Percentiles rank a stretch among this genome's conserved stretches.
Conservation (phyloP, 176 grass and related monocot species). For the Triticum dicoccoides region DNA sequence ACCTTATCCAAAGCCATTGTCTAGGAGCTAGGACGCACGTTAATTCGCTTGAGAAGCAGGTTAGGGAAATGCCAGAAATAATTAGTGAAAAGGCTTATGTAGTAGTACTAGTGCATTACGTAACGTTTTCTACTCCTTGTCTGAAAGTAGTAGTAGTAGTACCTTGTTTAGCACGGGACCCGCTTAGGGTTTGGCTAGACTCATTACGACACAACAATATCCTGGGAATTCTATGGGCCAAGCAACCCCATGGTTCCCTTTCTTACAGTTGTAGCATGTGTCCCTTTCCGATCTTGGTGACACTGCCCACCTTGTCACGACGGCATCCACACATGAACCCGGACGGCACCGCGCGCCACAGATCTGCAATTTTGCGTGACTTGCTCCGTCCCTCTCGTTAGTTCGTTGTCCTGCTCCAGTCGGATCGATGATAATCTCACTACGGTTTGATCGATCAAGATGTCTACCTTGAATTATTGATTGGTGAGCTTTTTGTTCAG, state of each 20-base stretch:
- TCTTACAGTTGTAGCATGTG: slow-evolving; percentile 11
- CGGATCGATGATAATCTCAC: not conserved
- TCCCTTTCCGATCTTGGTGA: not conserved
- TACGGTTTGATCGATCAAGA: not conserved
- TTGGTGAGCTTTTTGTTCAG: not conserved
- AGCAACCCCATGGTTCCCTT: not conserved
- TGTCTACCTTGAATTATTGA: not conserved
- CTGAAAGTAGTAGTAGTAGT: not conserved
- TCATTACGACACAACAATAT: not conserved
- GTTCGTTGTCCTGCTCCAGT: not conserved
- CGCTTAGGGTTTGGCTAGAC: not conserved
- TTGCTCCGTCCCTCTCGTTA: not conserved
- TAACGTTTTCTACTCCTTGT: not conserved
- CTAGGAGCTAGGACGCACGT: not conserved
- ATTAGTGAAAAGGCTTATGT: no score
- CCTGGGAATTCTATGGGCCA: slow-evolving; percentile 22
- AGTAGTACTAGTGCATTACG: not conserved
- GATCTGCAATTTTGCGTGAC: not conserved
- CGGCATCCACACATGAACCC: slow-evolving; percentile 23
- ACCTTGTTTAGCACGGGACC: not conserved
- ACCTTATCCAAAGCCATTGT: not conserved
- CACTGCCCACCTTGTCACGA: not conserved
- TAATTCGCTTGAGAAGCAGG: not conserved
- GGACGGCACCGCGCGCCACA: slow-evolving; percentile 2
- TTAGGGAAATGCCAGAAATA: not conserved